Evolutionary conservation across 805 yeast genomes (phyloP), one percentile per base, ranked within the genome.

Genomic region (Candida tibetensis): DNA sequence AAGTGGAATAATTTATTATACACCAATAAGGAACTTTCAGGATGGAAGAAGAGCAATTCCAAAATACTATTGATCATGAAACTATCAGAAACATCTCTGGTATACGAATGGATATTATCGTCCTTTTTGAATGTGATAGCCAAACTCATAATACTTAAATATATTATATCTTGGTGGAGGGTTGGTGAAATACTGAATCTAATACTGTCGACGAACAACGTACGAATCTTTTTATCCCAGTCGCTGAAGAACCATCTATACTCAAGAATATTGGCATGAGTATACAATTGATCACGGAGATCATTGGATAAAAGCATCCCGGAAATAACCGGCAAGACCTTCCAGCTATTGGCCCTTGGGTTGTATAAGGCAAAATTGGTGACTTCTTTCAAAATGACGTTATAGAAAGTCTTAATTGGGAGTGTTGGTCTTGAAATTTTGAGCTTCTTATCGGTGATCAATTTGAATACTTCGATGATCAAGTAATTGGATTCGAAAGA

Each of bases 361-460:
- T 62, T 48, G 48, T 32, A 62, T 7, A 32, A 37, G 12, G 46
- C 64, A 48, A 58, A 69, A 49, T 57, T 60, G 29, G 36, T 46
- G 49, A 53, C 51, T 29, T 69, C 76, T 13, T 55, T 58, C 14
- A 55, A 35, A 3, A 74, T 28, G 1, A 66, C 57, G 4, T 52
- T 47, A 49, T 74, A 76, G 51, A 72, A 77, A 2, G 55, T 53
- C 46, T 66, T 60, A 30, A 76, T 62, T 1, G 74, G 52, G 14
- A 76, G 44, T 1, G 77, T 65, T 2, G 82, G 82, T 42, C 64
- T 66, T 9, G 77, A 72, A 5, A 74, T 54, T 40, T 60, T 61
- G 40, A 66, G 60, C 49, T 77, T 77, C 44, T 66, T 66, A 36
- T 69, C 74, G 12, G 69, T 44, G 8, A 76, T 55, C 32, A 66